A percentile compares a stretch with the other conserved stretches of the same genome.
Conservation (phyloP, 2,329 filamentous ascomycete species). For the Harringtonia lauricola region DNA sequence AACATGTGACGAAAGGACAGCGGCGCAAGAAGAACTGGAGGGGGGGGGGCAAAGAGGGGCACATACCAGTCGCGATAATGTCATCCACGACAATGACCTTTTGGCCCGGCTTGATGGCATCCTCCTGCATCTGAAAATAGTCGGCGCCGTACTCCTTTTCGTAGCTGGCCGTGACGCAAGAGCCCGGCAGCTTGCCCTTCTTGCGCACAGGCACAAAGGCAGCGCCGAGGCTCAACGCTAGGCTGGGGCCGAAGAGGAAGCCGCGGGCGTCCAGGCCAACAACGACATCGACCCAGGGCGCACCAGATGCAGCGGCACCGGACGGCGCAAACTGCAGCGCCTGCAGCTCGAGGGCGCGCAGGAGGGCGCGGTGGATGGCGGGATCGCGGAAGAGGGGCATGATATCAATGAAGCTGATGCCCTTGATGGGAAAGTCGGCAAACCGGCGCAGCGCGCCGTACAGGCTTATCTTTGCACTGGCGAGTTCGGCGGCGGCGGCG, state of each 20-base stretch:
- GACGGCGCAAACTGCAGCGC: constrained; percentile 45
- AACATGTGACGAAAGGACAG: neutral
- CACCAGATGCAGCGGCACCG: constrained; percentile 27
- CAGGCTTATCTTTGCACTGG: constrained; percentile 61
- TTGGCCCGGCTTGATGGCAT: constrained; percentile 73
- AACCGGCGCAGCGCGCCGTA: constrained; percentile 68
- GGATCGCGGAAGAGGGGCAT: constrained; percentile 86
- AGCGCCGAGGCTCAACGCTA: constrained; percentile 73
- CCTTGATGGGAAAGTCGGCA: constrained; percentile 81
- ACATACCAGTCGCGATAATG: constrained; percentile 92
- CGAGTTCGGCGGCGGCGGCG: constrained; percentile 52
- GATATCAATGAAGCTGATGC: constrained; percentile 96
- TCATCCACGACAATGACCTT: constrained; percentile 92
- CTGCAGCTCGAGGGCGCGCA: constrained; percentile 79
- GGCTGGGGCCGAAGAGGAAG: constrained; percentile 85
- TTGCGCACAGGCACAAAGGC: constrained; percentile 91
- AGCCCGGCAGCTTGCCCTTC: constrained; percentile 88
- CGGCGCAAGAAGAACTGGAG: neutral
- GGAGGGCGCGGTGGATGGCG: constrained; percentile 59
- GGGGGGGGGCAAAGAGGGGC: neutral
- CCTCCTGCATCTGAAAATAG: constrained; percentile 90
- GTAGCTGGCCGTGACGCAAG: constrained; percentile 74
- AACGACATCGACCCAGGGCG: constrained; percentile 66
- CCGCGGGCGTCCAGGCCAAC: constrained; percentile 90
- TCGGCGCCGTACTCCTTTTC: constrained; percentile 95